phyloP scores from a whole-genome alignment of 805 yeast genomes.

The Metschnikowia shivogae region DNA sequence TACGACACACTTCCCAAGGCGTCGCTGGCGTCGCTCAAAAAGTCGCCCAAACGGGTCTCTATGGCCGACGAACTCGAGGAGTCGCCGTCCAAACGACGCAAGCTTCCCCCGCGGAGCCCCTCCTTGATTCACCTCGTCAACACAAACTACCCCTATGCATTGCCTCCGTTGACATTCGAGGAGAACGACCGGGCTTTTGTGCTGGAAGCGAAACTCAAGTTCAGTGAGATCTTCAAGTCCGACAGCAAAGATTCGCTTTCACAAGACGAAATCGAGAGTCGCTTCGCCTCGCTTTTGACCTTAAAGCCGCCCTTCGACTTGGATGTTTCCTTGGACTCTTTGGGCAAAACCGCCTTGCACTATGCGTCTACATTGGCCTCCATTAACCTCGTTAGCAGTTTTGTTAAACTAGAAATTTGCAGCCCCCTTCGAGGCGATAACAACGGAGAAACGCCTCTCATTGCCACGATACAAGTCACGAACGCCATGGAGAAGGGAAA shows the following conservation, averaged over 20 bases:
- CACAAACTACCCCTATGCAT: constrained; percentile 45
- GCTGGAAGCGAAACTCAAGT: constrained; percentile 30
- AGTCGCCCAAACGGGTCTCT: constrained; percentile 1
- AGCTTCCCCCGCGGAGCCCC: constrained; percentile 7
- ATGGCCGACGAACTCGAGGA: constrained; percentile 24
- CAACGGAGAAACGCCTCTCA: constrained; percentile 31
- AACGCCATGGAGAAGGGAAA: constrained; percentile 76
- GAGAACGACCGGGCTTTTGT: constrained; percentile 28
- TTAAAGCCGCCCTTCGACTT: constrained; percentile 12
- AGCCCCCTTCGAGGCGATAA: constrained; percentile 38
- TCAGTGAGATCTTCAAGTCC: constrained; percentile 34
- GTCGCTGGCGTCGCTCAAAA: not conserved
- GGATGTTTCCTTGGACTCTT: constrained; percentile 37
- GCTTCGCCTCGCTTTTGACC: constrained; percentile 22
- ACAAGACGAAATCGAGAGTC: constrained; percentile 21
- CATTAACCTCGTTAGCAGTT: constrained; percentile 29
- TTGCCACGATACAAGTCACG: constrained; percentile 79
- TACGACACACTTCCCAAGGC: constrained; percentile 33
- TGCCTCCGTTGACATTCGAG: constrained; percentile 40
- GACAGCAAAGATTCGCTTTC: constrained; percentile 23
- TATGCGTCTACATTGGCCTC: constrained; percentile 42
- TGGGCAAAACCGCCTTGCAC: constrained; percentile 41
- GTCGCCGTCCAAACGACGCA: constrained; percentile 38
- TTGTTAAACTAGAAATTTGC: constrained; percentile 32
- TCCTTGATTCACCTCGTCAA: constrained; percentile 19